Base-by-base conservation (phyloP, 306 rosid genomes). In the Crotalaria pallida region DNA sequence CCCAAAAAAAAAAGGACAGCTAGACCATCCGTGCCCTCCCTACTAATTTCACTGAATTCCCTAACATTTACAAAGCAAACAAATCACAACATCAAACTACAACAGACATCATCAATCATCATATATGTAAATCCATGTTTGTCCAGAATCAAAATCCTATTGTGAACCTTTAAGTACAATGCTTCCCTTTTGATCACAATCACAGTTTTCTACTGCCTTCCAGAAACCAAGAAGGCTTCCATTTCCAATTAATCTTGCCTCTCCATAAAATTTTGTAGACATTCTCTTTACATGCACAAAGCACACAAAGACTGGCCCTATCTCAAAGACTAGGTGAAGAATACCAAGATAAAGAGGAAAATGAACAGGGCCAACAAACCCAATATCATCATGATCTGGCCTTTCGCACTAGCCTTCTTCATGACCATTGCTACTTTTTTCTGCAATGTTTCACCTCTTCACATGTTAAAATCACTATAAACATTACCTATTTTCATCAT, bases 371-470 rank as follows among this genome's bases (percentile, higher is more conserved):
- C 96, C 72, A 92, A 75, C 85, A 92, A 84, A 73, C 77, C 88
- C 61, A 83, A 62, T 66, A 92, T 89, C 96, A 92, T 84, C 98
- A 88, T 88, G 16, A 83, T 49, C 84, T 90, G 97, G 58, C 97
- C 98, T 75, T 88, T 93, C 3, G 81, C 83, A 62, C 96, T 81
- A 27, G 98, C 96, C 81, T 90, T 93, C 88, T 90, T 93, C 96
- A 93, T 90, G 17, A 93, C 92, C 81, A 86, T 82, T 31, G 83
- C 96, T 59, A 93, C 94, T 52, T 87, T 93, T 87, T 90, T 93
- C 98, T 93, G 92, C 82, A 87, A 71, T n/a, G 65, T 50, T 57
- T 57, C 19, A 79, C 60, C 58, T 67, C 80, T 55, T 58, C 67
- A 21, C 49, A 43, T 29, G 3, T 15, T 24, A 9, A 43, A 18